Base-by-base conservation (phyloP, 306 rosid species). In the Geum urbanum region DNA sequence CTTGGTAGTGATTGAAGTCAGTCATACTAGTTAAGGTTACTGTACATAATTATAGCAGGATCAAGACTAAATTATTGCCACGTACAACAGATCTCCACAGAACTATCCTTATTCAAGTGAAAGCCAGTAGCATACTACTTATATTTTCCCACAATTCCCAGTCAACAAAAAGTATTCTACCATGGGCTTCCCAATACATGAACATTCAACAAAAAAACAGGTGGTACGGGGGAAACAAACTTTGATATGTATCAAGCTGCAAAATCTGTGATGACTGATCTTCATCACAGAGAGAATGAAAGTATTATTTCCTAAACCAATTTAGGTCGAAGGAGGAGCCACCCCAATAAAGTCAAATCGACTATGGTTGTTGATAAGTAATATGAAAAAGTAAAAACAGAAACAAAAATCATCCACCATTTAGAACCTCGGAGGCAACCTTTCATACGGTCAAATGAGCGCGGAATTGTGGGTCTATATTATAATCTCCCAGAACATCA, bases 261-360 rank as follows among this genome's bases (percentile, higher is more conserved):
- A 56, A 24, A 56, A 56, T 56, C 40, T 24, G 35, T 56, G n/a
- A 56, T 56, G 62, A 24, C 62, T 5, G 62, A 16, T 56, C 61
- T 24, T 11, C 5, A 5, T 43, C 46, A 43, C 46, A 7, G 46
- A 9, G 11, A 7, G 10, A 43, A 43, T 43, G 46, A 9, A 43
- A 14, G 62, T 4, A 56, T 24, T 35, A 56, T 24, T 56, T 16
- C 40, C 18, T 24, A 56, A 49, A 11, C 13, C 24, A 8, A 12
- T 24, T 9, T 5, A 24, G 15, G 9, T 12, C 41, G 4, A 32
- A 32, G 37, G 37, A 32, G 3, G 4, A 32, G 37, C 37, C 37
- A 32, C 37, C 37, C 37, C 2, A 32, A 32, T 32, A 32, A 32
- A 32, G 37, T 32, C 3, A 32, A 32, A 32, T 32, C 3, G 37